Base-by-base conservation (phyloP, 2,329 filamentous ascomycete species). In the Claviceps cyperi region DNA sequence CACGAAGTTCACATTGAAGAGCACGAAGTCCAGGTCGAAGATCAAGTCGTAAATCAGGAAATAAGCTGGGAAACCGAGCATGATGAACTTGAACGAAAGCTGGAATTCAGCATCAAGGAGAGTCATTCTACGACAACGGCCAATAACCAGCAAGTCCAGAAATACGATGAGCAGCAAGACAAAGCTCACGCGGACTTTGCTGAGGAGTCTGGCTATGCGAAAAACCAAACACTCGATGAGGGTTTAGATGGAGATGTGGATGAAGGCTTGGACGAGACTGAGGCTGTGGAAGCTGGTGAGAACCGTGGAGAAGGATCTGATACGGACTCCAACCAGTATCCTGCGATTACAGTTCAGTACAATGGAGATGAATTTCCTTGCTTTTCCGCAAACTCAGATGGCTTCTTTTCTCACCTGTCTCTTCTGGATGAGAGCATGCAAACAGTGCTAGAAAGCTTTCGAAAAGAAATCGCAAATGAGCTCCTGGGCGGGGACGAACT, bases 401-500 rank as follows among this genome's bases (percentile, higher is more conserved):
- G 70, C 8, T 77, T 76, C 53, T 72, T 77, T 39, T 64, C 70
- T 7, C 66, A 70, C 38, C 53, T 59, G 1, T 65, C 65, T 14
- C 61, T 70, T 3, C 56, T 76, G 17, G 66, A 73, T 39, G 63
- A 66, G 11, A 68, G 66, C 2, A 66, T 77, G 47, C 68, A 70
- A 17, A 61, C 64, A 7, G 62, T 77, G 11, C 57, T 77, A 47
- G 59, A 63, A 17, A 66, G 65, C 5, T 62, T 77, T 32, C 71
- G 74, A 32, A 59, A 61, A 6, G 71, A 75, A 53, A 64, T 77
- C 14, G 59, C 62, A 17, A 64, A 68, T 39, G 75, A 76, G 48
- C 59, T 77, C 2, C 60, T 62, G 5, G 51, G 62, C 3, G 64
- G 68, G 17, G 74, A 77, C 48, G 73, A 77, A 50, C 60, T 77